phyloP scores from a whole-genome alignment of 2,329 filamentous ascomycete genomes.

The Aspergillus persii region DNA sequence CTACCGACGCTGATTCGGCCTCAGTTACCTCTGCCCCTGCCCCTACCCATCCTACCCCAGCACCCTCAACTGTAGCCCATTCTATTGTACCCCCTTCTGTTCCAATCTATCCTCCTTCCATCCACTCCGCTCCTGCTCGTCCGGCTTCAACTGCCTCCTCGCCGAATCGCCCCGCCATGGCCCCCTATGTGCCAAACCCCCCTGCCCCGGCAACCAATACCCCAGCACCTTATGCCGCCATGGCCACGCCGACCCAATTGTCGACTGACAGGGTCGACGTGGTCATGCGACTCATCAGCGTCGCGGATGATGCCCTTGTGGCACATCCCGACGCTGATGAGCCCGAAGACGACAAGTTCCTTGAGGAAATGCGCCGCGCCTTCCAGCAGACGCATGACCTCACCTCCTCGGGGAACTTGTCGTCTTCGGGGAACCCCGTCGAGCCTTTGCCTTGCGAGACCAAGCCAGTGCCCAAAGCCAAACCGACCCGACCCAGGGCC shows the following conservation, averaged over 20 bases:
- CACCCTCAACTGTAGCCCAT: background rate
- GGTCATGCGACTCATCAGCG: background rate
- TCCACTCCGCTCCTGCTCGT: background rate
- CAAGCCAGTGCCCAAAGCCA: background rate
- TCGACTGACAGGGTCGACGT: background rate
- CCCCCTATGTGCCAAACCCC: background rate
- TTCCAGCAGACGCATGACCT: background rate
- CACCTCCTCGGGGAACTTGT: background rate
- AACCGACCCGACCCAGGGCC: background rate
- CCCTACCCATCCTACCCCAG: background rate
- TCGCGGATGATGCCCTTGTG: background rate
- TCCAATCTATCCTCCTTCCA: background rate
- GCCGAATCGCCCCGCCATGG: conserved; percentile 7
- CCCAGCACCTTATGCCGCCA: background rate
- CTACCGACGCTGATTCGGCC: background rate
- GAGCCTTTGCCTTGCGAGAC: background rate
- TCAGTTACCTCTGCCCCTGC: background rate
- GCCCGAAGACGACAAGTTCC: conserved; percentile 3
- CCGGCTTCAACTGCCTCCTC: conserved; percentile 13
- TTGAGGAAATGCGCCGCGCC: background rate
- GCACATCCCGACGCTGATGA: background rate
- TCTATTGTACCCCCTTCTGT: background rate
- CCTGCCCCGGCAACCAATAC: background rate
- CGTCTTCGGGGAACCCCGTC: too few species aligned
- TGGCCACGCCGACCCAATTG: background rate